These are phyloP conservation scores for Coemansia sp. DNA, from an alignment of 192 early-diverging fungal genomes.

Conservation along the genomic window DNA sequence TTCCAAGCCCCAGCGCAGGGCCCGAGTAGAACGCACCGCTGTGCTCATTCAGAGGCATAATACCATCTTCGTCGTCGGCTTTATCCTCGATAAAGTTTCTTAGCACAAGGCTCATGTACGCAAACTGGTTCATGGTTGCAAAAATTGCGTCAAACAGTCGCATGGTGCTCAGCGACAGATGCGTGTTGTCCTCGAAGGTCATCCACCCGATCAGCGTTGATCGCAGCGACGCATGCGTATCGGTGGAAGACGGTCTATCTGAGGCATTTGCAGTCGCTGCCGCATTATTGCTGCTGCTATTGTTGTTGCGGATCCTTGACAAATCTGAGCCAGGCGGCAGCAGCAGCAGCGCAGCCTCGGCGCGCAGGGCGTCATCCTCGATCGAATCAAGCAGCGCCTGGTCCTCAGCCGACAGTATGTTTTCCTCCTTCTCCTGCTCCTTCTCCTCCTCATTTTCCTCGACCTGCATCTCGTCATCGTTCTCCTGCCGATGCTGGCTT, in stretches of 20 bases:
- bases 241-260: background rate
- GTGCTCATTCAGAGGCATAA: background rate
- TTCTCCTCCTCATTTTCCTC: background rate
- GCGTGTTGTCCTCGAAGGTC: slow-evolving; percentile 41
- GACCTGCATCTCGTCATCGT: background rate
- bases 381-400: slow-evolving; percentile 33
- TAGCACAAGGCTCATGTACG: slow-evolving; percentile 57
- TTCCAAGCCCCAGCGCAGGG: slow-evolving; percentile 37
- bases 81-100: slow-evolving; percentile 49
- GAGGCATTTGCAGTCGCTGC: background rate
- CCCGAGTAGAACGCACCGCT: slow-evolving; percentile 14
- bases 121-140: slow-evolving; percentile 62
- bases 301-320: background rate
- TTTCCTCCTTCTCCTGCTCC: background rate
- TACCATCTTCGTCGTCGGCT: background rate
- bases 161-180: slow-evolving; percentile 57
- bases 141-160: slow-evolving; percentile 63
- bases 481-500: background rate
- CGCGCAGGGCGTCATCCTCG: slow-evolving; percentile 47
- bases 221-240: slow-evolving; percentile 12
- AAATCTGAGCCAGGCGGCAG: slow-evolving; percentile 20
- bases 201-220: slow-evolving; percentile 47
- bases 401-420: slow-evolving; percentile 34
- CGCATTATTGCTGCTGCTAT: background rate
- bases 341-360: slow-evolving; percentile 40